Conservation (phyloP, 768 basidiomycete species). For the Russula dissimulans region DNA sequence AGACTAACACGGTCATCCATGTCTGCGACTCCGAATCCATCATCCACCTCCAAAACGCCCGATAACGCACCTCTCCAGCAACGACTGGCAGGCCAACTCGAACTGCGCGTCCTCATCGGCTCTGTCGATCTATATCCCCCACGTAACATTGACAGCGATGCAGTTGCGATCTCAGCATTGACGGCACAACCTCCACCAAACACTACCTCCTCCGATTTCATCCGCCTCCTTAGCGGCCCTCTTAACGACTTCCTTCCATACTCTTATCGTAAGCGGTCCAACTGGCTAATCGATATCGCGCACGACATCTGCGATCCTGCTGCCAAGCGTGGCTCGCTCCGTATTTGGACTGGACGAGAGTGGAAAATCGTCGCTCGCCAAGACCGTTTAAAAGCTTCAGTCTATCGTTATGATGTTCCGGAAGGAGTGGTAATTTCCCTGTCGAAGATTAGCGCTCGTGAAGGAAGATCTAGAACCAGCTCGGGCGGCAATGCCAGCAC, state of each 20-base stretch:
- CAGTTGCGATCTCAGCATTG: neutral
- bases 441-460: neutral
- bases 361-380: neutral
- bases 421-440: no score
- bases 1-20: no score
- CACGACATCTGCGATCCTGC: neutral
- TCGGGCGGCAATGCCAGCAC: neutral
- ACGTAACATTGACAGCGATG: neutral
- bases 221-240: neutral
- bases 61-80: neutral
- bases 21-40: no score
- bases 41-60: neutral
- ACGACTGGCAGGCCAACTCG: neutral
- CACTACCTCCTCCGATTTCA: neutral
- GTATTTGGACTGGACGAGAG: neutral
- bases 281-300: neutral
- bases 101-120: neutral
- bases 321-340: neutral
- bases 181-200: neutral
- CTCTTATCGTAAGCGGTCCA: neutral
- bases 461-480: neutral
- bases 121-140: neutral
- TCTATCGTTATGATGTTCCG: no score
- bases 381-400: neutral
- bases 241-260: neutral